Conservation (phyloP, 1,139 yeast genomes). For the Hyphopichia buzzinii region DNA sequence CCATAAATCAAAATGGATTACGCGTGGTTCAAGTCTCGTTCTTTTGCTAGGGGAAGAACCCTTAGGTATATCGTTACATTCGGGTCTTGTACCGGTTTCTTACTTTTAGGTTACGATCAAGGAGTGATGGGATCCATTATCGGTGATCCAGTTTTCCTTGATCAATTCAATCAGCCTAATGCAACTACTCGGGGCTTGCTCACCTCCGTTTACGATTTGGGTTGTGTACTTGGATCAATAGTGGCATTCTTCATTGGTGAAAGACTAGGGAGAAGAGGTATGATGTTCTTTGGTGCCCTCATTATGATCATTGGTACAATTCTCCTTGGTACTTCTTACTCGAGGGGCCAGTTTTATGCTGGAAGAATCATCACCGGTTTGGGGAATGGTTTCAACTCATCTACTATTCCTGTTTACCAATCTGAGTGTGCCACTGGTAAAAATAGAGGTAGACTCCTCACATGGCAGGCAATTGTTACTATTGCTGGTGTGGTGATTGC, state of each 20-base stretch:
- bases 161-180: slow-evolving; percentile 14
- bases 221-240: slow-evolving; percentile 30
- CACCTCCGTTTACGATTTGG: slow-evolving; percentile 30
- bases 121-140: slow-evolving; percentile 9
- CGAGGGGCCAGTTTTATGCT: not conserved
- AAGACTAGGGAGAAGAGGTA: slow-evolving; percentile 30
- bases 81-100: slow-evolving; percentile 7
- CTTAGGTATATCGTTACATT: not conserved
- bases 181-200: slow-evolving; percentile 27
- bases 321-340: slow-evolving; percentile 13
- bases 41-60: not conserved
- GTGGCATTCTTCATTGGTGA: slow-evolving; percentile 32
- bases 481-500: slow-evolving; percentile 7
- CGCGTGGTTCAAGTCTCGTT: slow-evolving; percentile 1
- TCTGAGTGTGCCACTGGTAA: slow-evolving; percentile 21
- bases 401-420: slow-evolving; percentile 23
- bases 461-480: slow-evolving; percentile 8
- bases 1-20: not conserved
- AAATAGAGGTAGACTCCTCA: slow-evolving; percentile 9
- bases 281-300: slow-evolving; percentile 29
- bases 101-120: slow-evolving; percentile 11
- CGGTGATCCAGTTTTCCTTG: slow-evolving; percentile 6
- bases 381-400: slow-evolving; percentile 10
- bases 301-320: slow-evolving; percentile 38
- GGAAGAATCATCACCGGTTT: slow-evolving; percentile 5